Evolutionary conservation across 202 grass and related monocot genomes (phyloP), one percentile per base, ranked within the genome.

Genomic region (Eragrostis tef): DNA sequence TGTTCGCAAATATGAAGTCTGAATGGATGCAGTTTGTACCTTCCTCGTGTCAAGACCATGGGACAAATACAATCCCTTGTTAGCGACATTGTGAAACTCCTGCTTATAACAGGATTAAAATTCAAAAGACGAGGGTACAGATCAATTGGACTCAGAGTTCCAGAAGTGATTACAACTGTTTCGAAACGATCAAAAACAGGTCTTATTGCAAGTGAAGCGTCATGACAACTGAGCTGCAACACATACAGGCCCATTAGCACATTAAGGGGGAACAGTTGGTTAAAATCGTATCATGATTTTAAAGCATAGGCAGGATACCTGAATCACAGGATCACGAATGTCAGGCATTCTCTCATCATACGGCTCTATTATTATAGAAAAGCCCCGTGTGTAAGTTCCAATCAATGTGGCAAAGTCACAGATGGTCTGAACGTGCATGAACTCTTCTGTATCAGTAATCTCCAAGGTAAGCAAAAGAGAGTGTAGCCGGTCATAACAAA

Each of bases 51-150:
- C 69, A 98, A 86, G 78, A 98, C 92, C 95, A 98, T 98, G 42
- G 95, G 95, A 52, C 95, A 98, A 81, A 98, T 98, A 64, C 95
- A 98, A 80, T 98, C 95, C 80, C 95, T 93, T 56, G 95, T 93
- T 75, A 98, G 86, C 56, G 95, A 98, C 95, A 94, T 98, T n/a
- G 88, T 98, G 82, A 98, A 98, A 80, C 95, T 98, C 80, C 82
- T 88, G 84, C 95, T 98, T 86, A 98, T 94, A 74, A 98, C 95
- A 64, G 95, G 95, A 76, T 93, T 93, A 79, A 98, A 97, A 78
- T 91, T 98, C 73, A 98, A 75, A 79, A 98, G 88, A 29, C 92
- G 90, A 79, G 94, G 94, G 67, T 98, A 98, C 25, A 98, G 90
- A 86, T 93, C 92, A 50, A 98, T 94, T n/a, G 95, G 95, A 82